Evolutionary conservation across 345 rosid species (phyloP).

Genomic region (Jatropha curcas): DNA sequence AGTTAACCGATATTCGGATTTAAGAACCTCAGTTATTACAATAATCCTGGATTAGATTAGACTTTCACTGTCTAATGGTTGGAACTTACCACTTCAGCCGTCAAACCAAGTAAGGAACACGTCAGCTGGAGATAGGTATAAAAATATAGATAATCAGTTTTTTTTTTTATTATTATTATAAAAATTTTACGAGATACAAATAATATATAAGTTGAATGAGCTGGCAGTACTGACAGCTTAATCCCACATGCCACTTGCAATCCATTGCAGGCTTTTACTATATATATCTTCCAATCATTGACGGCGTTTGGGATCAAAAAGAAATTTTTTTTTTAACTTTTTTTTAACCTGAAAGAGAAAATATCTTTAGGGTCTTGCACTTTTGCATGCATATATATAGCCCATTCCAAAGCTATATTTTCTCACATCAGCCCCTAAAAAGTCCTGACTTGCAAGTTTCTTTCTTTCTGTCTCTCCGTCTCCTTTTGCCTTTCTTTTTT

Average conservation of each 20-base stretch:
- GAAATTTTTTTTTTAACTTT: no score
- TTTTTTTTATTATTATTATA: no score
- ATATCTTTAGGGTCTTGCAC: neutral
- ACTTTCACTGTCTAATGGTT: no score
- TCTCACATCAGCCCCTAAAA: neutral
- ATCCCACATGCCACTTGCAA: slow-evolving; percentile 27
- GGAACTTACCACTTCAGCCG: neutral
- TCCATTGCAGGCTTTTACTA: neutral
- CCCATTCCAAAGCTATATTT: neutral
- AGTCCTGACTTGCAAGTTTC: slow-evolving; percentile 13
- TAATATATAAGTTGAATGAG: neutral
- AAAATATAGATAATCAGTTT: no score
- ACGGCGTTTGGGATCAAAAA: neutral
- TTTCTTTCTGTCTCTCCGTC: no score
- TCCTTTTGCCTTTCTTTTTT: neutral
- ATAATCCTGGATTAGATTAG: no score
- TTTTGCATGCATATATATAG: slow-evolving; percentile 14
- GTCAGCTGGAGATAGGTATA: neutral
- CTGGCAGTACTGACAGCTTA: slow-evolving; percentile 38
- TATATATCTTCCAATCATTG: neutral
- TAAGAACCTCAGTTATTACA: no score
- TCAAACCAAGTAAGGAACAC: neutral
- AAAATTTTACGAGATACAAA: neutral
- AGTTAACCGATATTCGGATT: no score
- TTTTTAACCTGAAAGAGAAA: no score